A percentile compares a stretch with the other conserved stretches of the same genome.
Conservation (phyloP, 2,329 filamentous ascomycete species). For the Epichloe gansuensis region DNA sequence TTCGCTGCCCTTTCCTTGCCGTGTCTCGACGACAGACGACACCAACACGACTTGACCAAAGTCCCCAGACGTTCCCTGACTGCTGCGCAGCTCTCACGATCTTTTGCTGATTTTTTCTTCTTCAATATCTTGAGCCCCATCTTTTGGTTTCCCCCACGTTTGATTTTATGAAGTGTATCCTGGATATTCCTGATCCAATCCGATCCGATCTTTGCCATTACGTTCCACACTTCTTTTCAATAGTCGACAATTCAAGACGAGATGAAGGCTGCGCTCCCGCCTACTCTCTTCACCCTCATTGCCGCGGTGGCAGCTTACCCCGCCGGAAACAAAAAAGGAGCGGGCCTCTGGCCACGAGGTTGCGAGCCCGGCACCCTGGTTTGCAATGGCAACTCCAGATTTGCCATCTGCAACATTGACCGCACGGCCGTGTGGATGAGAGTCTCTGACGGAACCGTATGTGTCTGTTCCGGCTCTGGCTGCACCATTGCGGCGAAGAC, state of each 20-base stretch:
- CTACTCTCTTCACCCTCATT: neutral
- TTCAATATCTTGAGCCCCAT: neutral
- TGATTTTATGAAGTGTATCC: neutral
- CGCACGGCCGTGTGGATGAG: neutral
- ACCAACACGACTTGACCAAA: neutral
- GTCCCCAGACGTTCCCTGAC: neutral
- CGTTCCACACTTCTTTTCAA: neutral
- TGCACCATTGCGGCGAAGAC: neutral
- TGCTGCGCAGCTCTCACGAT: neutral
- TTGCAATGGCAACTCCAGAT: conserved; percentile 1
- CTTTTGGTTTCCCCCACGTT: neutral
- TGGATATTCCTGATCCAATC: neutral
- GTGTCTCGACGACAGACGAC: neutral
- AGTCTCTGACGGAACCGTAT: conserved; percentile 1
- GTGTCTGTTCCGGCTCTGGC: neutral
- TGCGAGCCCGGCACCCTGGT: conserved; percentile 1
- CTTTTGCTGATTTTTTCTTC: neutral
- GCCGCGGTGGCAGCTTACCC: conserved; percentile 2
- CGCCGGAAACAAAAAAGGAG: neutral
- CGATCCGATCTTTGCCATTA: too few species aligned
- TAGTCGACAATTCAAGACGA: neutral
- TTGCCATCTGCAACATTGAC: conserved; percentile 1
- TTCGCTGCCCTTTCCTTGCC: neutral
- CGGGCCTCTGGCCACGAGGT: neutral
- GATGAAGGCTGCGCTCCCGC: neutral